These are phyloP conservation scores for Candida coquimbonensis DNA, from an alignment of 805 yeast species.

Conservation along the genomic window DNA sequence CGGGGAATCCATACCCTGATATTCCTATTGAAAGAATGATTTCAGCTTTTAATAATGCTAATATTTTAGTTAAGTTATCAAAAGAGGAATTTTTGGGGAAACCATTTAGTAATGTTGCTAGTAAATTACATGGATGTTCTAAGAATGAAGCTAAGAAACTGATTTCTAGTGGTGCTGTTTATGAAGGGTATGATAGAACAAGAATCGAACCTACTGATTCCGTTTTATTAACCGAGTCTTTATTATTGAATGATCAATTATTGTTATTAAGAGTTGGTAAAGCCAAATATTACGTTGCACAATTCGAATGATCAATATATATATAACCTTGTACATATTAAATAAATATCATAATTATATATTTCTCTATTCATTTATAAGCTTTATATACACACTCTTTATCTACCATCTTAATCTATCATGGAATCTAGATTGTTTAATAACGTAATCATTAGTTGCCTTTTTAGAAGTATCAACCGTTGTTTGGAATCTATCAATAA, in stretches of 20 bases:
- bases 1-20: constrained; percentile 42
- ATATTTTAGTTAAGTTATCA: constrained; percentile 37
- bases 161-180: constrained; percentile 66
- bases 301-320: constrained; percentile 14
- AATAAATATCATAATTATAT: neutral
- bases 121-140: constrained; percentile 40
- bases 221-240: constrained; percentile 40
- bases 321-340: neutral
- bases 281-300: constrained; percentile 52
- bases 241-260: constrained; percentile 51
- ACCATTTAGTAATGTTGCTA: constrained; percentile 46
- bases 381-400: too few relatives aligned
- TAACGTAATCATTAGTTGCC: constrained; percentile 13
- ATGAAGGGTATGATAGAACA: constrained; percentile 52
- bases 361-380: neutral
- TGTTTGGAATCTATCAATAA: constrained; percentile 32
- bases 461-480: constrained; percentile 20
- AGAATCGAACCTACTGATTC: constrained; percentile 46
- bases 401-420: constrained; percentile 6
- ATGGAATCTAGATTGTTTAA: constrained; percentile 12
- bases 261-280: constrained; percentile 73
- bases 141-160: constrained; percentile 55
- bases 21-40: constrained; percentile 43
- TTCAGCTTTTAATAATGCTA: constrained; percentile 50
- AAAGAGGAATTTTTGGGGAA: constrained; percentile 29